Percentiles rank a stretch among this genome's conserved stretches.
Conservation (phyloP, 75 land plant species). For the Selaginella tamariscina region DNA sequence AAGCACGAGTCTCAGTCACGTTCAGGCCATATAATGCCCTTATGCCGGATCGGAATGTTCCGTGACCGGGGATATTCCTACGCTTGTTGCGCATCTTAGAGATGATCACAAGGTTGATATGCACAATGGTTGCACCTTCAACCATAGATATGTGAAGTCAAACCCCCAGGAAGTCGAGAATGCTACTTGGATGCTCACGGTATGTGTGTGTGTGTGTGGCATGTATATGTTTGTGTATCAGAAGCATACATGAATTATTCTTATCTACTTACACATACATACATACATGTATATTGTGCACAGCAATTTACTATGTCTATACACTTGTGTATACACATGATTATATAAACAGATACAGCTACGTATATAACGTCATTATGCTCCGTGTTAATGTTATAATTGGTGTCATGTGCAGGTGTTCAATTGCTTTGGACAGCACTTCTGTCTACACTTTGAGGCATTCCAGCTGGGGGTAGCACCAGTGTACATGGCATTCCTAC, state of each 20-base stretch:
- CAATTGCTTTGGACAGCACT: constrained; percentile 93
- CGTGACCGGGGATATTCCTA: constrained; percentile 67
- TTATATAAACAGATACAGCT: too few relatives aligned
- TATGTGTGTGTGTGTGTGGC: constrained; percentile 22
- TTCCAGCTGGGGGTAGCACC: constrained; percentile 88
- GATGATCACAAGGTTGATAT: constrained; percentile 89
- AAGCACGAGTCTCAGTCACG: constrained; percentile 71
- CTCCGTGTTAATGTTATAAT: too few relatives aligned
- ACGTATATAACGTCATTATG: too few relatives aligned
- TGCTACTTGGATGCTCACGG: constrained; percentile 95
- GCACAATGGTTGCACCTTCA: constrained; percentile 75
- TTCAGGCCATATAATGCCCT: constrained; percentile 89
- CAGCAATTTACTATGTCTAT: too few relatives aligned
- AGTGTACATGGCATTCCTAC: constrained; percentile 89
- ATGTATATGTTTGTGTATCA: too few relatives aligned
- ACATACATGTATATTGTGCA: too few relatives aligned
- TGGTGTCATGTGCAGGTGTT: constrained; percentile 70
- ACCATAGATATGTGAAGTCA: constrained; percentile 79
- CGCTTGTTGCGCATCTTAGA: constrained; percentile 60
- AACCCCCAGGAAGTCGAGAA: constrained; percentile 87
- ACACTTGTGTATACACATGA: too few relatives aligned
- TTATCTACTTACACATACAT: too few relatives aligned
- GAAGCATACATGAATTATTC: too few relatives aligned
- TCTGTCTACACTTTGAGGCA: constrained; percentile 91
- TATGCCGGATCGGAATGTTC: constrained; percentile 93